Conservation (phyloP, 2,329 filamentous ascomycete species). For the Didymella sp. region DNA sequence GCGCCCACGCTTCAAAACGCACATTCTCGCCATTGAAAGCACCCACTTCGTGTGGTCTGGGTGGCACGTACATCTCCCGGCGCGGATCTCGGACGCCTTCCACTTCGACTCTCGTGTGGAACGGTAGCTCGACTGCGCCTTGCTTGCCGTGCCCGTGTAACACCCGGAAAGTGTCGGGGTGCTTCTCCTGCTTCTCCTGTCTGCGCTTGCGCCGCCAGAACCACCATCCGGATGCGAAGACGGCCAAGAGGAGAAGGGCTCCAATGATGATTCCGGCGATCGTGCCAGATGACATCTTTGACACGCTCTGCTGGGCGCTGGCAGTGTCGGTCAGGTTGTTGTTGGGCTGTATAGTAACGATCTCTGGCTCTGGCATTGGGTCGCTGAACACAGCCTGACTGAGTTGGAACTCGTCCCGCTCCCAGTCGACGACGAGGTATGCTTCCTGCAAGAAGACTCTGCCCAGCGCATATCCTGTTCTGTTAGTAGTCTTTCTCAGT, state of each 20-base stretch:
- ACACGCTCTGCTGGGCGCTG: not conserved
- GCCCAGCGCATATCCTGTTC: conserved; percentile 49
- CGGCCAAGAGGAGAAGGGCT: not conserved
- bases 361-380: conserved; percentile 22
- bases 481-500: not conserved
- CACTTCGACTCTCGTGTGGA: not conserved
- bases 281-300: not conserved
- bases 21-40: not conserved
- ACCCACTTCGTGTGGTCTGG: not conserved
- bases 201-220: not conserved
- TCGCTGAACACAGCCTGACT: conserved; percentile 43
- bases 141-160: not conserved
- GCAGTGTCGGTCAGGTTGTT: not conserved
- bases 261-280: not conserved
- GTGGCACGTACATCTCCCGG: not conserved
- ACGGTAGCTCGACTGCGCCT: not conserved
- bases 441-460: conserved; percentile 72
- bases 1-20: not conserved
- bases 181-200: not conserved
- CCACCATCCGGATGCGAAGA: not conserved
- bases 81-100: not conserved
- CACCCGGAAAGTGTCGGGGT: not conserved
- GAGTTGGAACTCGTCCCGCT: conserved; percentile 54
- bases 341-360: conserved; percentile 34
- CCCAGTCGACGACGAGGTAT: conserved; percentile 55